Evolutionary conservation across 1,139 yeast species (phyloP), one percentile per base, ranked within the genome.

Genomic region (Lodderomyces orthopsilosis): DNA sequence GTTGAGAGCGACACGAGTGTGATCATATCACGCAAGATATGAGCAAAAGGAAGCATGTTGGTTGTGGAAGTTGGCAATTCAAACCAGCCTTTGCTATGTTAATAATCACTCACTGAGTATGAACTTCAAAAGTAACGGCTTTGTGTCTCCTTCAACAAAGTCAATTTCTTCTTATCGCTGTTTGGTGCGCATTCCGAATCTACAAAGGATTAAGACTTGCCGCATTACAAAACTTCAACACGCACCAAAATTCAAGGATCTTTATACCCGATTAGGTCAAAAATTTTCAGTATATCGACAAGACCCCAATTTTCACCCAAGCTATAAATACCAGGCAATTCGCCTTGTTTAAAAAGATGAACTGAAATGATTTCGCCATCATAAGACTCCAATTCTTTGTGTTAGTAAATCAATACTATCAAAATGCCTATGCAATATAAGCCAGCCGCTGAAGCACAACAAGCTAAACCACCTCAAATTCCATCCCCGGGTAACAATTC

Each of bases 401-500:
- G n/a, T n/a, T n/a, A n/a, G n/a, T n/a, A n/a, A n/a, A n/a, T n/a
- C n/a, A n/a, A n/a, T n/a, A n/a, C n/a, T n/a, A n/a, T n/a, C n/a
- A n/a, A n/a, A 14, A 47, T 47, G 48, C 50, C 86, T 62, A 72
- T 81, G 76, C 58, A 60, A 61, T 75, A 77, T 65, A 71, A 70
- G 53, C 76, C 84, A 62, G 61, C 70, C 35, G 74, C 66, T 48
- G 79, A 77, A 62, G 83, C 81, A 46, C 73, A 66, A 59, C 75
- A 65, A 43, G 70, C 75, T 52, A 72, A 68, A 61, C 88, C 85
- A 54, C 80, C 85, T 35, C 64, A 63, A 40, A 74, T 83, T 50
- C 77, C 80, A 45, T 73, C 81, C 41, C 75, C 76, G 51, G 79
- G 81, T 47, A 68, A 77, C 71, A 79, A 79, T 65, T 80, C 89